Evolutionary conservation across 305 asterid species (phyloP), one percentile per base, ranked within the genome.

Genomic region (Euphrasia arctica): DNA sequence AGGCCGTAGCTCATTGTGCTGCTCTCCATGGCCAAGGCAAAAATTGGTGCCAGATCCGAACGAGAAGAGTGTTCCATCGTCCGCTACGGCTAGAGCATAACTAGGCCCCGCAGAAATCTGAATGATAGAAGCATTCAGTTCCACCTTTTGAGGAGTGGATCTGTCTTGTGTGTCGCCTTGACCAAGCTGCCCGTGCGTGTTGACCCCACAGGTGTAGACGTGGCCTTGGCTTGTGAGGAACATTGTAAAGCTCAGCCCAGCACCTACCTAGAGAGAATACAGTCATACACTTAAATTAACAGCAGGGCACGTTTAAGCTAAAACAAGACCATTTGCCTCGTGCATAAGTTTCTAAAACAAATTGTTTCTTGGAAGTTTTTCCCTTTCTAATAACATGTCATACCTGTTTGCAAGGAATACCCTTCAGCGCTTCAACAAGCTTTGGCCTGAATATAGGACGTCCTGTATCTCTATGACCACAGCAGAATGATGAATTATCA

Each of bases 21-120:
- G 96, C 74, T 89, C 96, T 34, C 95, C 96, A 55, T 84, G 95
- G 62, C 95, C 96, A 66, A 89, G 89, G 75, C 95, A 86, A 74
- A 89, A 86, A 80, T 89, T 89, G 63, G 82, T 77, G 60, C 96
- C 96, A 6, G 87, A 83, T 45, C 96, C 96, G 55, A 89, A 89
- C 42, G 96, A 84, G 75, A 75, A 83, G 41, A 86, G 86, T 0
- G 87, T 84, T 57, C 96, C 96, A 50, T 86, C 85, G 57, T 66
- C 73, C 57, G 87, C 68, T 59, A 89, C 77, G 3, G 91, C 87
- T 58, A 89, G 83, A 60, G 87, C 78, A 64, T 81, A 89, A 73
- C 86, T 78, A 58, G 95, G 96, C 14, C 96, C 96, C 0, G 95
- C 93, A 32, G 85, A 72, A 73, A 89, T 73, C 64, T 86, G 87